A percentile compares a stretch with the other conserved stretches of the same genome.
phyloP scores from a whole-genome alignment of 2,329 filamentous ascomycete species.

The Colletotrichum sp. region DNA sequence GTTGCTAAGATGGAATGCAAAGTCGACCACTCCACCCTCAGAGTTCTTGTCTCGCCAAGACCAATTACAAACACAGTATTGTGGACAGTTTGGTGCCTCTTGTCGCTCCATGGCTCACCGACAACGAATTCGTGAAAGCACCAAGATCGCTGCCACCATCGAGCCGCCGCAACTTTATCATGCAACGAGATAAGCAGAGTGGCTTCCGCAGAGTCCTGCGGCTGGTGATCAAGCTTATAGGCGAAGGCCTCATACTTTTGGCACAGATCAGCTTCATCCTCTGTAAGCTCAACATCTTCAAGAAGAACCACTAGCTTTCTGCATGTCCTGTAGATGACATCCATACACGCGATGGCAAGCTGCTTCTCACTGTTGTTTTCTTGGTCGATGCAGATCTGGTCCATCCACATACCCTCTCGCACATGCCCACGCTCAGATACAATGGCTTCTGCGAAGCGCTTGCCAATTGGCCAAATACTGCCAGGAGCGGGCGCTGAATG shows the following conservation, averaged over 20 bases:
- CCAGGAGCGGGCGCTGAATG: not conserved
- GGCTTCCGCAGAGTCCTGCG: not conserved
- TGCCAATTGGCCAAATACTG: not conserved
- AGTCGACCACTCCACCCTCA: not conserved
- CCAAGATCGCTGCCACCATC: conserved; percentile 13
- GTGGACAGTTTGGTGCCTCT: not conserved
- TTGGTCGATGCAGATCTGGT: conserved; percentile 46
- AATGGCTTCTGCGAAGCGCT: not conserved
- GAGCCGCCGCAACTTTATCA: not conserved
- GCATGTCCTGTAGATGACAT: not conserved
- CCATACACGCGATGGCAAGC: conserved; percentile 2
- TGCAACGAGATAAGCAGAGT: not conserved
- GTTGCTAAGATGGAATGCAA: not conserved
- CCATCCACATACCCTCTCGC: conserved; percentile 33
- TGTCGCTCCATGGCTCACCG: conserved; percentile 1
- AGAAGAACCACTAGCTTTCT: not conserved
- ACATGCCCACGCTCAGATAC: not conserved
- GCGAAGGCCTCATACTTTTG: not conserved
- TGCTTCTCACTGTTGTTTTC: conserved; percentile 34
- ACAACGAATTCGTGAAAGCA: conserved; percentile 11
- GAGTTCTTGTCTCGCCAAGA: not conserved
- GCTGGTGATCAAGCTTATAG: not conserved
- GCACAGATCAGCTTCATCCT: not conserved
- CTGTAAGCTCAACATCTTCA: not conserved
- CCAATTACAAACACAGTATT: conserved; percentile 5